These are phyloP conservation scores for Umbilicus rupestris DNA, from an alignment of 164 flowering plant species.

Conservation along the genomic window DNA sequence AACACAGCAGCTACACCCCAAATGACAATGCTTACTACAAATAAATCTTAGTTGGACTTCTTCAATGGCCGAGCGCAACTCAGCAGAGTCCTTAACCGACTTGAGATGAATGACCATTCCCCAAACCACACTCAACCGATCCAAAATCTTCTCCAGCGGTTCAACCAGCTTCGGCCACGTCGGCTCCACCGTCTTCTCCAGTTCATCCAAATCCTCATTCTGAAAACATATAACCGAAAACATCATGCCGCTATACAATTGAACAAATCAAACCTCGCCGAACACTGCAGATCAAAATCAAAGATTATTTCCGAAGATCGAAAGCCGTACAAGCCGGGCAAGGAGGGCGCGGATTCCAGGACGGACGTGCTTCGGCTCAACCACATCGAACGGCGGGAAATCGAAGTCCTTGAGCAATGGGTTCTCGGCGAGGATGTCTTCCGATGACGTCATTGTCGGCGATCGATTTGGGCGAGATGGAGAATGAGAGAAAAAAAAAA, in stretches of 20 bases:
- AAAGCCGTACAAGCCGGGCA: constrained; percentile 40
- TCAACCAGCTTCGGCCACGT: constrained; percentile 83
- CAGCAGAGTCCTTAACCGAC: constrained; percentile 74
- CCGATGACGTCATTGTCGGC: constrained; percentile 15
- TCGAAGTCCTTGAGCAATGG: constrained; percentile 59
- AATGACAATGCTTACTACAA: no score
- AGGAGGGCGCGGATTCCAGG: constrained; percentile 68
- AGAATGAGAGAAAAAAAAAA: no score
- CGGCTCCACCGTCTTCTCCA: constrained; percentile 83
- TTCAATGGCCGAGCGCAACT: constrained; percentile 79
- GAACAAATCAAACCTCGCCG: background rate
- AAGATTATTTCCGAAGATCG: background rate
- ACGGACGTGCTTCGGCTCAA: constrained; percentile 63
- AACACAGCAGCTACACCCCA: no score
- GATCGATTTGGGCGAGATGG: no score
- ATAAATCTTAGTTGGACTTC: constrained; percentile 62
- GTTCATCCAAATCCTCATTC: constrained; percentile 67
- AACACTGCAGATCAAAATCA: background rate
- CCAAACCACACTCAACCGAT: constrained; percentile 66
- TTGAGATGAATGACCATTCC: constrained; percentile 85
- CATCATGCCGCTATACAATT: no score
- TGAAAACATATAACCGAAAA: constrained; percentile 13
- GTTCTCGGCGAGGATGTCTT: constrained; percentile 18
- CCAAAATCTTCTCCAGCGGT: constrained; percentile 77
- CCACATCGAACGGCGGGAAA: constrained; percentile 75